Percentiles rank a stretch among this genome's conserved stretches.
Evolutionary conservation across 352 stramenopile species (phyloP).

Genomic region (Phytophthora vignae): DNA sequence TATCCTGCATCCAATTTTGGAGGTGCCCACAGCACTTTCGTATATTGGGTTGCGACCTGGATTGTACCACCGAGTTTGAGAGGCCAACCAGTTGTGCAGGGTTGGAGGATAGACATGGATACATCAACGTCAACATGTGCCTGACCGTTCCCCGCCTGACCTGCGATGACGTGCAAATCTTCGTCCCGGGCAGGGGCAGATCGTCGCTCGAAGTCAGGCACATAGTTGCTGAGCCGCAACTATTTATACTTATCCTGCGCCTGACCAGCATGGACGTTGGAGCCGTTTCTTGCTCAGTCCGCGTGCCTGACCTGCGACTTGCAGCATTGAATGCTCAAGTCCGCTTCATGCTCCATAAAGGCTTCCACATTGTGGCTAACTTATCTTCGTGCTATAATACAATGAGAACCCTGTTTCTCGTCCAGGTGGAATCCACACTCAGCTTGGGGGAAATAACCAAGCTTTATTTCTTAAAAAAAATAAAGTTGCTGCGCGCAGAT

Average conservation of each 20-base stretch:
- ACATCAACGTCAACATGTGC: slow-evolving; percentile 4
- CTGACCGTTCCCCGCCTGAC: slow-evolving; percentile 11
- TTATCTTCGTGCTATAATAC: too few relatives aligned
- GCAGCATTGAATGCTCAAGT: background rate
- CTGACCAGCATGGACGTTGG: background rate
- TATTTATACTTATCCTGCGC: background rate
- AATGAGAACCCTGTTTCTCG: too few relatives aligned
- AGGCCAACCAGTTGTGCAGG: background rate
- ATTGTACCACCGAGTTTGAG: background rate
- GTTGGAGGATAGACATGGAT: slow-evolving; percentile 12
- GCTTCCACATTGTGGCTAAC: too few relatives aligned
- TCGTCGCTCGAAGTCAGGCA: too few relatives aligned
- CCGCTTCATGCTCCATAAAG: too few relatives aligned
- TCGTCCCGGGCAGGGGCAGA: background rate
- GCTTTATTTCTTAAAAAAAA: slow-evolving; percentile 9
- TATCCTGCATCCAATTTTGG: background rate
- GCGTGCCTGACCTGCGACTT: slow-evolving; percentile 19
- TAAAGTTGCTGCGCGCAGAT: background rate
- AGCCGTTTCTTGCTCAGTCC: slow-evolving; percentile 10
- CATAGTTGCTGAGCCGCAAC: too few relatives aligned
- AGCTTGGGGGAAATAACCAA: background rate
- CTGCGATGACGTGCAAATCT: slow-evolving; percentile 17
- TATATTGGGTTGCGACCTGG: too few relatives aligned
- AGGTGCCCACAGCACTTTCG: too few relatives aligned
- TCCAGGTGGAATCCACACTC: too few relatives aligned